Evolutionary conservation across 768 basidiomycete genomes (phyloP).

Genomic region (Leccinum broughii): DNA sequence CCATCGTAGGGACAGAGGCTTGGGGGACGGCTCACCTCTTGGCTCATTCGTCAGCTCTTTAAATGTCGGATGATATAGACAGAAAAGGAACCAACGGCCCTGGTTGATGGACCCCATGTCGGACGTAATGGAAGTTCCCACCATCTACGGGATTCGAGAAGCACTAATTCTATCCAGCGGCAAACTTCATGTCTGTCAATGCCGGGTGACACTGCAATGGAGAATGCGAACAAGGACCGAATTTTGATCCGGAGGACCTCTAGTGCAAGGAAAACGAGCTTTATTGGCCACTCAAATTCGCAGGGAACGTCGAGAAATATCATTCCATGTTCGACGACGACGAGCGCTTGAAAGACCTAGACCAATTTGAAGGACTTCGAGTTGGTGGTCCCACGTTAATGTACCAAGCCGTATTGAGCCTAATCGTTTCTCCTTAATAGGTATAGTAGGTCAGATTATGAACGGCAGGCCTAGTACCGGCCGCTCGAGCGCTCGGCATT

Average conservation of each 20-base stretch:
- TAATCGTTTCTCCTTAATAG: background rate
- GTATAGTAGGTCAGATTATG: background rate
- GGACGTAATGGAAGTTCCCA: slow-evolving; percentile 11
- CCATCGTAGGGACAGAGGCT: slow-evolving; percentile 14
- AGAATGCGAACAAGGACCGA: background rate
- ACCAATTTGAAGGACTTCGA: background rate
- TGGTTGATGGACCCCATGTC: slow-evolving; percentile 15
- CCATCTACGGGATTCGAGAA: background rate
- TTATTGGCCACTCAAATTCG: background rate
- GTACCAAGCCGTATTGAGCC: background rate
- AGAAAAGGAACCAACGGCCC: slow-evolving; percentile 10
- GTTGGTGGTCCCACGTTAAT: background rate
- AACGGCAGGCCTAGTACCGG: too few relatives aligned
- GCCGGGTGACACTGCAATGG: background rate
- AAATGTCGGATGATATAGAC: slow-evolving; percentile 7
- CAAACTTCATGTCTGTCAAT: background rate
- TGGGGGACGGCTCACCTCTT: background rate
- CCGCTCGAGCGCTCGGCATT: background rate
- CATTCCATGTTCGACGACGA: background rate
- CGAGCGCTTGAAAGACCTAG: background rate
- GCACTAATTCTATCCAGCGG: background rate
- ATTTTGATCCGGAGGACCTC: background rate
- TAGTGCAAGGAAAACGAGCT: background rate
- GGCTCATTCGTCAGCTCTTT: background rate
- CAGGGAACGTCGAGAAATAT: background rate